Evolutionary conservation across 176 grass and related monocot species (phyloP).

Genomic region (Guadua angustifolia): DNA sequence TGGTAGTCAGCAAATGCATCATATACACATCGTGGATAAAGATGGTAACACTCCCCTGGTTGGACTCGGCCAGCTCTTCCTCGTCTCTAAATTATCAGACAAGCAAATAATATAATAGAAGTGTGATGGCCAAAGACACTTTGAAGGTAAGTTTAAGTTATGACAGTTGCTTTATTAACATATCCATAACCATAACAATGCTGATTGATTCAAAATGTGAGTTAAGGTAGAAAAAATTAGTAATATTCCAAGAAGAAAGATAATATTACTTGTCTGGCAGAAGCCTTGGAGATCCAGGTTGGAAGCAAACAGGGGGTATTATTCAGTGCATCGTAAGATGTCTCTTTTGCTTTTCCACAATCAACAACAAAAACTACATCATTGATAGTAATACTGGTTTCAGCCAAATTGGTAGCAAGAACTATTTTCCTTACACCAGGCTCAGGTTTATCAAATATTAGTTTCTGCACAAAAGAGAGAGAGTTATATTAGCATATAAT

Average conservation of each 20-base stretch:
- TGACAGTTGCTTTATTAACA: neutral
- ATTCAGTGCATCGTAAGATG: slow-evolving; percentile 99
- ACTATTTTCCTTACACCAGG: slow-evolving; percentile 97
- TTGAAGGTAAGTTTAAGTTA: neutral
- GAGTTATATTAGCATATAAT: slow-evolving; percentile 17
- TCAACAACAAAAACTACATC: slow-evolving; percentile 99
- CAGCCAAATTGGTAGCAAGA: slow-evolving; percentile 96
- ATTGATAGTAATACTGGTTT: slow-evolving; percentile 99
- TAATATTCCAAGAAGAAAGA: slow-evolving; percentile 22
- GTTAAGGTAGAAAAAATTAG: slow-evolving; percentile 17
- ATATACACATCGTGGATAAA: slow-evolving; percentile 92
- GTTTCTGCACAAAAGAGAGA: slow-evolving; percentile 65
- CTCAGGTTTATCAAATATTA: slow-evolving; percentile 89
- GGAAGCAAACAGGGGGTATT: slow-evolving; percentile 98
- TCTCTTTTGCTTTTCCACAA: slow-evolving; percentile 98
- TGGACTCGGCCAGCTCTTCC: slow-evolving; percentile 98
- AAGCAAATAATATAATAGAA: slow-evolving; percentile 24
- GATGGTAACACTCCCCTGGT: slow-evolving; percentile 93
- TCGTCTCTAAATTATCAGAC: slow-evolving; percentile 70
- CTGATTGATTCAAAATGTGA: neutral
- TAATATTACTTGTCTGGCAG: slow-evolving; percentile 80
- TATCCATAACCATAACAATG: neutral
- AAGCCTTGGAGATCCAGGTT: slow-evolving; percentile 98
- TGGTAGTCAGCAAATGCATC: slow-evolving; percentile 94
- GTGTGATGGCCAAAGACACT: slow-evolving; percentile 11